These are phyloP conservation scores for Fusarium sp. DNA, from an alignment of 2,329 filamentous ascomycete species.

Conservation along the genomic window DNA sequence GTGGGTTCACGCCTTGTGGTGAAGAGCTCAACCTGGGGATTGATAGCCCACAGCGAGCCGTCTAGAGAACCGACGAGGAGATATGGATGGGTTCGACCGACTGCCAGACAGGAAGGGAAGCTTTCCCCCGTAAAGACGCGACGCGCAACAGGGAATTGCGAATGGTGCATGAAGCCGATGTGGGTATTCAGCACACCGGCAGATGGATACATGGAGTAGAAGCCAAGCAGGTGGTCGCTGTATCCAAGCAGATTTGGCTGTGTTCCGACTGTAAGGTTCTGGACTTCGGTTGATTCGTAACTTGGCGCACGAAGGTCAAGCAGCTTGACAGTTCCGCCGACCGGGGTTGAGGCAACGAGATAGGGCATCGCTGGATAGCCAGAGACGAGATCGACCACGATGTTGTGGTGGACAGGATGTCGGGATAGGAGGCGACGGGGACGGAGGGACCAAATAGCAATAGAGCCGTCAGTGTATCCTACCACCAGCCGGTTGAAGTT, in stretches of 20 bases:
- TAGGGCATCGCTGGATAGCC: conserved; percentile 66
- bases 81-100: conserved; percentile 62
- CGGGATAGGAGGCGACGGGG: conserved; percentile 60
- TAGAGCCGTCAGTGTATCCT: conserved; percentile 65
- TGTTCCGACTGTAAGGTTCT: conserved; percentile 59
- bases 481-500: conserved; percentile 63
- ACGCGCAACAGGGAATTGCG: conserved; percentile 62
- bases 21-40: conserved; percentile 51
- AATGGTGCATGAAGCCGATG: conserved; percentile 62
- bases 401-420: conserved; percentile 62
- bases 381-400: conserved; percentile 63
- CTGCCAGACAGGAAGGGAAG: conserved; percentile 59
- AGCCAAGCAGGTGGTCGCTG: conserved; percentile 65
- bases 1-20: conserved; percentile 46
- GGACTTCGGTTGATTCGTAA: conserved; percentile 62
- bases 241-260: conserved; percentile 64
- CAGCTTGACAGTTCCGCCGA: conserved; percentile 62
- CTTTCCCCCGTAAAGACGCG: conserved; percentile 62
- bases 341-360: conserved; percentile 62
- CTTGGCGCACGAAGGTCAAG: conserved; percentile 63
- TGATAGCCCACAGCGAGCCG: conserved; percentile 61
- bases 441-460: conserved; percentile 65
- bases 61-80: conserved; percentile 63
- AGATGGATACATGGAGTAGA: conserved; percentile 61
- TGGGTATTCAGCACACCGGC: conserved; percentile 62